Evolutionary conservation across 2,329 filamentous ascomycete species (phyloP).

Genomic region (Phialophora macrospora): DNA sequence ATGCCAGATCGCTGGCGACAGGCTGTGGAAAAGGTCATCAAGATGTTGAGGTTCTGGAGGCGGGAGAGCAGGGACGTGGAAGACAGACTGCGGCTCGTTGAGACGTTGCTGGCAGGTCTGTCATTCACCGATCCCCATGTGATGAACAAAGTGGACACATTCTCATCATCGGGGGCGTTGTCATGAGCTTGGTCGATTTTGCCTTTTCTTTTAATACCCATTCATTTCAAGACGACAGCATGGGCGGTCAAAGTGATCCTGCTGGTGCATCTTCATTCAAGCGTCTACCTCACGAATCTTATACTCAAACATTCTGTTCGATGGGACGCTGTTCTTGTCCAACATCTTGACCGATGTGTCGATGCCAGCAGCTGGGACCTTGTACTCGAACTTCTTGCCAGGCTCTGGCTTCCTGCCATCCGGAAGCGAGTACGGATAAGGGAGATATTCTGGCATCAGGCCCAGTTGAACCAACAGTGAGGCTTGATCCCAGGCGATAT

Average conservation of each 20-base stretch:
- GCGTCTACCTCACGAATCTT: slow-evolving; percentile 39
- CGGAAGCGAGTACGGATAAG: slow-evolving; percentile 62
- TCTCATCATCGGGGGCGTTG: background rate
- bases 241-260: background rate
- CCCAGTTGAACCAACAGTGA: slow-evolving; percentile 66
- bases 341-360: slow-evolving; percentile 60
- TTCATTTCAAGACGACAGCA: background rate
- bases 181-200: background rate
- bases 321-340: slow-evolving; percentile 55
- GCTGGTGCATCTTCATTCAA: slow-evolving; percentile 9
- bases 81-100: slow-evolving; percentile 39
- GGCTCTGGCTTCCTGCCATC: slow-evolving; percentile 41
- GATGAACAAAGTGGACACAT: slow-evolving; percentile 3
- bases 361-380: slow-evolving; percentile 63
- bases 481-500: slow-evolving; percentile 72
- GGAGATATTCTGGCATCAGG: slow-evolving; percentile 67
- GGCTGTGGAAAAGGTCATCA: slow-evolving; percentile 39
- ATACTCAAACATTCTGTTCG: slow-evolving; percentile 63
- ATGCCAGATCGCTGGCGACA: slow-evolving; percentile 41
- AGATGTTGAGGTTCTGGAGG: slow-evolving; percentile 42
- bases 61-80: slow-evolving; percentile 40
- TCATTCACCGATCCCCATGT: slow-evolving; percentile 17
- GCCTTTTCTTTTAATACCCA: background rate
- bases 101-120: slow-evolving; percentile 26
- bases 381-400: slow-evolving; percentile 61